Base-by-base conservation (phyloP, 768 basidiomycete species). In the Rhodotorula diobovata region DNA sequence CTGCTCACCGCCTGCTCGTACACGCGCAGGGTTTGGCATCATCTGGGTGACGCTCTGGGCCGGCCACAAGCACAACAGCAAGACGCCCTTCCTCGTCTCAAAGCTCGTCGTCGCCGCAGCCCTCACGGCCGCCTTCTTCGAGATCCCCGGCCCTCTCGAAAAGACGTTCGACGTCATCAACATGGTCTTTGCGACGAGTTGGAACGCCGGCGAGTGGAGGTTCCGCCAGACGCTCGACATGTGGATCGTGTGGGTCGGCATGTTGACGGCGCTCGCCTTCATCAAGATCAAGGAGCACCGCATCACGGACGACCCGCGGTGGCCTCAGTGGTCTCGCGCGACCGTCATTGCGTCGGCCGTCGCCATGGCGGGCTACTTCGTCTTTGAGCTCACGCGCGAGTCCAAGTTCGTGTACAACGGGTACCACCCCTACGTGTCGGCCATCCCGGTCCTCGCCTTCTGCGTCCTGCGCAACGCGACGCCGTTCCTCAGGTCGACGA, bases 191-290 rank as follows among this genome's bases (percentile, higher is more conserved):
- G 84, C 83, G 63, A 91, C 93, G 66, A 84, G 83, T 39, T 96
- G 93, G 93, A 90, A 89, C 12, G 87, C 90, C 14, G 83, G 81
- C 30, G 93, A 96, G 81, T 94, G 91, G 91, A 81, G 83, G 14
- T 96, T 96, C 85, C 88, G 93, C 51, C 88, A 92, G 77, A 88
- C 85, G 30, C 87, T 95, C 69, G 93, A 96, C 81, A 83, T 92
- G 60, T 94, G 88, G 85, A 89, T 93, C 76, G 90, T 91, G 28
- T 94, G 91, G 81, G 83, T 85, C 48, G 93, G 93, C 56, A 92
- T 93, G 90, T 81, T 93, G 74, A 81, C 86, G 34, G 87, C 93
- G 2, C 81, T 92, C 65, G 85, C 84, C 7, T 85, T 84, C 78
- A 87, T 89, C 82, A 94, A 91, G 81, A 81, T 87, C 69, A 88